Evolutionary conservation across 345 rosid species (phyloP), one percentile per base, ranked within the genome.

Genomic region (Pseudoturritis turrita): DNA sequence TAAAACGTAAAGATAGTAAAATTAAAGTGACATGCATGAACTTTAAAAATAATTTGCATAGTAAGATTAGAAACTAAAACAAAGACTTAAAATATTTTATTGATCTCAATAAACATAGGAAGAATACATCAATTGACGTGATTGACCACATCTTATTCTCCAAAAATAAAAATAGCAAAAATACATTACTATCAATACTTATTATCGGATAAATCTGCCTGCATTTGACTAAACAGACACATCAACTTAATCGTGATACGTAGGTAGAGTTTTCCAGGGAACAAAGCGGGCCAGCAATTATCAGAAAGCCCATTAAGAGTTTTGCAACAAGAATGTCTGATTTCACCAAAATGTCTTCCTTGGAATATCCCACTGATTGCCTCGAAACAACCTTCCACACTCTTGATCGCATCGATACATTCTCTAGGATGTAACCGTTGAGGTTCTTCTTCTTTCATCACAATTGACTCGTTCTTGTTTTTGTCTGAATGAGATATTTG

Each of bases 251-350:
- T 10, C 21, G 50, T 66, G 11, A 51, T 25, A 15, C 37, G 49
- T 14, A 50, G 15, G 22, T 51, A 52, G 19, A 51, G 47, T 25
- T 39, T 66, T 0, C 47, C 40, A 5, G 62, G 62, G 6, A 26
- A 68, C 22, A 68, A 18, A 25, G 12, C 3, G 17, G 77, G 41
- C 65, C 72, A 73, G 3, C 50, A 64, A n/a, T 65, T 14, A 18
- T 55, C 23, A 37, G 59, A 65, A 55, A 73, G 50, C n/a, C 77
- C 77, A 37, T 65, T 37, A 46, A 56, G 71, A 2, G 50, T 56
- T 63, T 56, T 45, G 57, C 71, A 65, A 35, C 71, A 65, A 55
- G 71, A 17, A 43, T 33, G 40, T 2, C 35, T 56, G 9, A 65
- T 10, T 9, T 17, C 14, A 46, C 31, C 43, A 47, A 57, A 50